Evolutionary conservation across 2,329 filamentous ascomycete genomes (phyloP).

Genomic region (Colletotrichum caudatum): DNA sequence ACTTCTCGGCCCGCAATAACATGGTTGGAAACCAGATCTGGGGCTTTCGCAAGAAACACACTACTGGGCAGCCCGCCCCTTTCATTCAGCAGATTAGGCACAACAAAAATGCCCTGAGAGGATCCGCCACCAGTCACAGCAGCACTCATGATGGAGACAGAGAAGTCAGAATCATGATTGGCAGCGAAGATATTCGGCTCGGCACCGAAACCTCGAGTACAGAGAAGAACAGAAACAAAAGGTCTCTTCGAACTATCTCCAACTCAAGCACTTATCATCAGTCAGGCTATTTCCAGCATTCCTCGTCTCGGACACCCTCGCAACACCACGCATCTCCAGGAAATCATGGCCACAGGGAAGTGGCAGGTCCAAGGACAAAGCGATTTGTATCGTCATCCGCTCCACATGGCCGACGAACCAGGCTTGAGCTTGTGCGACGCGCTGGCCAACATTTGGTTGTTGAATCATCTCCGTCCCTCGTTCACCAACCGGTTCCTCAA

Average conservation of each 20-base stretch:
- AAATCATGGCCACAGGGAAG: not conserved
- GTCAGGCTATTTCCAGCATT: not conserved
- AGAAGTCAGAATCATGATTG: slow-evolving; percentile 36
- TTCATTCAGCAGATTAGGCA: not conserved
- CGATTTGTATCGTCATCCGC: not conserved
- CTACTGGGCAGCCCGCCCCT: not conserved
- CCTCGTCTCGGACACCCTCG: not conserved
- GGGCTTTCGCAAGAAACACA: slow-evolving; percentile 28
- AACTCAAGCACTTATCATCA: not conserved
- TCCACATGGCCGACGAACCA: not conserved
- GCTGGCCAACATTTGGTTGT: slow-evolving; percentile 6
- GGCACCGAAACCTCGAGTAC: slow-evolving; percentile 8
- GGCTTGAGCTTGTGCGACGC: slow-evolving; percentile 14
- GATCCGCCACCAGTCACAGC: not conserved
- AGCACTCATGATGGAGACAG: slow-evolving; percentile 9
- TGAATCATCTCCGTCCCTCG: slow-evolving; percentile 20
- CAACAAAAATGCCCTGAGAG: not conserved
- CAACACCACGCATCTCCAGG: not conserved
- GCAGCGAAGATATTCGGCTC: slow-evolving; percentile 31
- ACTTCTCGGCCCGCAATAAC: slow-evolving; percentile 15
- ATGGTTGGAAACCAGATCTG: slow-evolving; percentile 20
- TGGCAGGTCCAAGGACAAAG: not conserved
- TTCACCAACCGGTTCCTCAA: slow-evolving; percentile 39
- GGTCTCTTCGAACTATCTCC: not conserved
- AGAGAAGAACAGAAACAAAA: slow-evolving; percentile 1